Percentiles rank a stretch among this genome's conserved stretches.
Conservation (phyloP, 106 monocot genomes). For the Agapanthus africanus region DNA sequence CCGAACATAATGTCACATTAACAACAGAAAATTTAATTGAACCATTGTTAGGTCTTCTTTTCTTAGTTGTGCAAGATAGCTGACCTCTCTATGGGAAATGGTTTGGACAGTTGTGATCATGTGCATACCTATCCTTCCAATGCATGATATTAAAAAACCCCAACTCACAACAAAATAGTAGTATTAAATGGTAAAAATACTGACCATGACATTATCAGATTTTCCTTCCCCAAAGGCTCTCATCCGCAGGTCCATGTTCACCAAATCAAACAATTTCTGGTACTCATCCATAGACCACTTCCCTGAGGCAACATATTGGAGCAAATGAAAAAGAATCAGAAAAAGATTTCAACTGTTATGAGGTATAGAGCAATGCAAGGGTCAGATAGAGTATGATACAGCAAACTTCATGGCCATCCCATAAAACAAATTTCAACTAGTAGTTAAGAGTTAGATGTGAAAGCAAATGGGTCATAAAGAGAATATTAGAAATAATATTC, state of each 20-base stretch:
- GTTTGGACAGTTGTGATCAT: background rate
- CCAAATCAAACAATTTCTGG: slow-evolving; percentile 55
- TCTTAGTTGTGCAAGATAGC: background rate
- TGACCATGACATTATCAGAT: slow-evolving; percentile 22
- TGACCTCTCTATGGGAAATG: background rate
- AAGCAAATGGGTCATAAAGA: too few species aligned
- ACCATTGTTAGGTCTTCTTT: background rate
- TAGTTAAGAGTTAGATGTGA: too few species aligned
- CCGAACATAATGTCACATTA: background rate
- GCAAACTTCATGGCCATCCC: too few species aligned
- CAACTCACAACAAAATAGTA: background rate
- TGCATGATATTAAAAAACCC: background rate
- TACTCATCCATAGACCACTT: slow-evolving; percentile 43
- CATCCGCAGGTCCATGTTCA: slow-evolving; percentile 40
- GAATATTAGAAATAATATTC: too few species aligned
- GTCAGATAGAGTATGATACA: too few species aligned
- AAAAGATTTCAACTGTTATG: too few species aligned
- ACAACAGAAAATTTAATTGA: background rate
- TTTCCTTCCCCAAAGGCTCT: slow-evolving; percentile 37
- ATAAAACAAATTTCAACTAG: too few species aligned
- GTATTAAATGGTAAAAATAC: slow-evolving; percentile 8
- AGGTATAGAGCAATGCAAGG: too few species aligned
- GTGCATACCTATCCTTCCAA: background rate
- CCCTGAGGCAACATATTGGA: slow-evolving; percentile 21
- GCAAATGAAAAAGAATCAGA: too few species aligned